Percentiles rank a stretch among this genome's conserved stretches.
Evolutionary conservation across 495 filamentous ascomycete species (phyloP).

Genomic region (Aspergillus panamensis): DNA sequence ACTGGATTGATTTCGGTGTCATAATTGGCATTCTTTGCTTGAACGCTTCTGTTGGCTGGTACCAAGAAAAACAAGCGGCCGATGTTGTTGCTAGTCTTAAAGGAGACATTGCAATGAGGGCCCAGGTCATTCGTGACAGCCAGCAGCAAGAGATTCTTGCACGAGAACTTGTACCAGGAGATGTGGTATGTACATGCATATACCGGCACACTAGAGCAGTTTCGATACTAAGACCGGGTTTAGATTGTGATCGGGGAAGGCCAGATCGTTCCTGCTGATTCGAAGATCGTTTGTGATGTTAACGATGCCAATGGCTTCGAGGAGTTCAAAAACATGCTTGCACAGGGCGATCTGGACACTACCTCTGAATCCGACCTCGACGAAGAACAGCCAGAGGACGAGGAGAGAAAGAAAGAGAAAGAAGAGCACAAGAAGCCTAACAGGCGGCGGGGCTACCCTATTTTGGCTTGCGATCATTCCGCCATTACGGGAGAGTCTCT

Average conservation of each 20-base stretch:
- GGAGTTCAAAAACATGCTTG: slow-evolving; percentile 54
- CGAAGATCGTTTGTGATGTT: slow-evolving; percentile 68
- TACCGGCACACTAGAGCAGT: neutral
- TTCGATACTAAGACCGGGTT: slow-evolving; percentile 31
- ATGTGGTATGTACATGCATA: slow-evolving; percentile 57
- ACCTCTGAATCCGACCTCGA: slow-evolving; percentile 53
- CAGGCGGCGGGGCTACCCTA: slow-evolving; percentile 47
- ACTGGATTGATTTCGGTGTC: slow-evolving; percentile 82
- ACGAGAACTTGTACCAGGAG: slow-evolving; percentile 72
- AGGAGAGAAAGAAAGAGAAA: slow-evolving; percentile 19
- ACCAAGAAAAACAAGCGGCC: slow-evolving; percentile 79
- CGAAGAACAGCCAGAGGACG: slow-evolving; percentile 20
- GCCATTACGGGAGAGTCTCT: slow-evolving; percentile 72
- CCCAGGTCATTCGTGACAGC: slow-evolving; percentile 63
- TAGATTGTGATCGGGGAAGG: slow-evolving; percentile 66
- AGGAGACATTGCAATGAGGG: slow-evolving; percentile 76
- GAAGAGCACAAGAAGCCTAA: slow-evolving; percentile 14
- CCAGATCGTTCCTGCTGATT: slow-evolving; percentile 66
- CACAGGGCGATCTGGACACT: slow-evolving; percentile 53
- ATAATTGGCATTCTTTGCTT: slow-evolving; percentile 75
- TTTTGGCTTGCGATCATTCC: slow-evolving; percentile 67
- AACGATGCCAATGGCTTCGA: slow-evolving; percentile 63
- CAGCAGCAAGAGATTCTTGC: slow-evolving; percentile 64
- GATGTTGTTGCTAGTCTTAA: slow-evolving; percentile 77
- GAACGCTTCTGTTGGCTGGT: slow-evolving; percentile 75